phyloP scores from a whole-genome alignment of 257 asterid genomes.

The Linaria vulgaris region DNA sequence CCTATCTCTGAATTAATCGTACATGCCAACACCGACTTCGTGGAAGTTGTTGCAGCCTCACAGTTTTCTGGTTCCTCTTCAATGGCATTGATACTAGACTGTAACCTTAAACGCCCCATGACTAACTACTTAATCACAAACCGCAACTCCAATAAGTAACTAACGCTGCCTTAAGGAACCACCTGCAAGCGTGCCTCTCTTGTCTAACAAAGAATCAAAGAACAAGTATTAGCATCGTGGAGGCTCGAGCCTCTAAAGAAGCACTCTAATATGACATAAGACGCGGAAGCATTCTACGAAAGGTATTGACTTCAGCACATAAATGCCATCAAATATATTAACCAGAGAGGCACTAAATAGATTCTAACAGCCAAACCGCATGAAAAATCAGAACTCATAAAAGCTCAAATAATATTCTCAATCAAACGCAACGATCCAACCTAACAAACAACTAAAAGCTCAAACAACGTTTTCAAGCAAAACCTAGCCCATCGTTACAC shows the following conservation, averaged over 20 bases:
- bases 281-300: background rate
- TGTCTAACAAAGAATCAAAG: slow-evolving; percentile 28
- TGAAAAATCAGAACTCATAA: too few relatives aligned
- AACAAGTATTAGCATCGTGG: slow-evolving; percentile 17
- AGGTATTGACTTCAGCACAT: too few relatives aligned
- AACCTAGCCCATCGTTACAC: slow-evolving; percentile 6
- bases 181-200: slow-evolving; percentile 27
- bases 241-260: slow-evolving; percentile 17
- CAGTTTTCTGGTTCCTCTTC: slow-evolving; percentile 97
- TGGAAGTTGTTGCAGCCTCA: slow-evolving; percentile 36
- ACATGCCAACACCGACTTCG: slow-evolving; percentile 65
- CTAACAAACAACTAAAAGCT: too few relatives aligned
- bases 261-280: background rate
- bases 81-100: slow-evolving; percentile 75
- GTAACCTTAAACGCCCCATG: slow-evolving; percentile 87
- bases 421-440: too few relatives aligned
- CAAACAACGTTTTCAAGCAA: slow-evolving; percentile 5
- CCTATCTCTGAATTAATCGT: slow-evolving; percentile 92
- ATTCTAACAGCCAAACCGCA: too few relatives aligned
- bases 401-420: background rate
- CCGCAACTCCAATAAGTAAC: slow-evolving; percentile 30
- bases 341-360: too few relatives aligned
- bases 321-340: too few relatives aligned
- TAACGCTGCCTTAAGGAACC: slow-evolving; percentile 25
- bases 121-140: slow-evolving; percentile 22